Percentiles rank a stretch among this genome's conserved stretches.
Conservation (phyloP, 2,329 filamentous ascomycete species). For the Metarhizium robertsii region DNA sequence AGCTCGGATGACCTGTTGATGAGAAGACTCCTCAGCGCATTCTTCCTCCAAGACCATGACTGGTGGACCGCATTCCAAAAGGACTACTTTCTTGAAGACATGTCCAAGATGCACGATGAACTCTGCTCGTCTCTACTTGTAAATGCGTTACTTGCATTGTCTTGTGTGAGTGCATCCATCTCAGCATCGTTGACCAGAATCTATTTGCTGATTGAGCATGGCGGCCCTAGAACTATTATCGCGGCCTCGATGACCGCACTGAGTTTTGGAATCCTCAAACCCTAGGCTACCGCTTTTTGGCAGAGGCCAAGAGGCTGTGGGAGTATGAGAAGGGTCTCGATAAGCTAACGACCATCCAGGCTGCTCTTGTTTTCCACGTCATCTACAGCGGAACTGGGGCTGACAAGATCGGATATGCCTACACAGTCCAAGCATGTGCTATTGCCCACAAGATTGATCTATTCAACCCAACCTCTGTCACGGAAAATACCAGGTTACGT, state of each 20-base stretch:
- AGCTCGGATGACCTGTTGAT: conserved; percentile 20
- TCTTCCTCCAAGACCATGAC: conserved; percentile 21
- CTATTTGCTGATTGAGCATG: neutral
- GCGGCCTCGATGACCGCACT: conserved; percentile 15
- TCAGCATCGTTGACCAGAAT: neutral
- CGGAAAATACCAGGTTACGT: conserved; percentile 3
- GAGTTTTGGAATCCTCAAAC: conserved; percentile 26
- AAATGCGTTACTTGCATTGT: conserved; percentile 22
- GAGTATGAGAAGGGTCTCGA: conserved; percentile 18
- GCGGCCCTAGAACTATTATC: conserved; percentile 16
- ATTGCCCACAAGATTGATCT: conserved; percentile 21
- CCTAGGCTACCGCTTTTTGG: conserved; percentile 24
- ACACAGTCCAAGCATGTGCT: conserved; percentile 16
- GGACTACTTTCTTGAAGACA: conserved; percentile 25
- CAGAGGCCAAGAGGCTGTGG: conserved; percentile 26
- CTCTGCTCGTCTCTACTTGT: conserved; percentile 28
- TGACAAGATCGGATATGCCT: conserved; percentile 25
- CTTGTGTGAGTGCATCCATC: conserved; percentile 19
- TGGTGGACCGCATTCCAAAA: conserved; percentile 24
- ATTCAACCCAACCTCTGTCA: conserved; percentile 8
- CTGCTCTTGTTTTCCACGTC: conserved; percentile 20
- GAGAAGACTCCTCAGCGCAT: conserved; percentile 15
- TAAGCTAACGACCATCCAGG: conserved; percentile 23
- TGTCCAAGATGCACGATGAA: conserved; percentile 16
- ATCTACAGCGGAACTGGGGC: conserved; percentile 19